phyloP scores from a whole-genome alignment of 2,329 filamentous ascomycete genomes.

The Colletotrichum horii region DNA sequence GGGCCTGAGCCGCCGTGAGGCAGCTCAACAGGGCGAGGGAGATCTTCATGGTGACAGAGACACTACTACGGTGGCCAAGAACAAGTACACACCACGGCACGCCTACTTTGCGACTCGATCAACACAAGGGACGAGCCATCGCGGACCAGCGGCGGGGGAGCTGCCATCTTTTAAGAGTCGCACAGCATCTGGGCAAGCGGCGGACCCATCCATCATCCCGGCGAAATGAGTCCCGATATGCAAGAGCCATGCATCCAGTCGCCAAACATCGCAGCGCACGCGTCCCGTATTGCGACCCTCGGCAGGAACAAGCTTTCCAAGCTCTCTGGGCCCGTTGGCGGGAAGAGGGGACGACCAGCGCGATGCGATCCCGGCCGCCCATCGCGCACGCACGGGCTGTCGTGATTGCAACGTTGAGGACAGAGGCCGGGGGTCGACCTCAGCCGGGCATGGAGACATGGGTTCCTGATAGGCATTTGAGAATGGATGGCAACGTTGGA shows the following conservation, averaged over 20 bases:
- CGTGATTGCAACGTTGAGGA: background rate
- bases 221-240: background rate
- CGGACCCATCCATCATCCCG: background rate
- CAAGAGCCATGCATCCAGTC: background rate
- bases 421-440: background rate
- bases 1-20: background rate
- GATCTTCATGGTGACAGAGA: conserved; percentile 9
- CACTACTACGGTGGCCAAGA: background rate
- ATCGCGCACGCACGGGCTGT: background rate
- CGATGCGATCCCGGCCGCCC: background rate
- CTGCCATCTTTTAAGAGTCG: background rate
- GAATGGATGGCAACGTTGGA: background rate
- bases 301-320: conserved; percentile 14
- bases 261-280: background rate
- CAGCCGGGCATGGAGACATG: background rate
- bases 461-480: background rate
- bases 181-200: background rate
- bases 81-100: background rate
- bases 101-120: background rate
- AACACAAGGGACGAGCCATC: background rate
- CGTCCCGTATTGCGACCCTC: background rate
- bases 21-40: conserved; percentile 7
- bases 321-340: background rate
- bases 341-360: background rate
- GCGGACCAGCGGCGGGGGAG: background rate